These are phyloP conservation scores for Russula sp. DNA, from an alignment of 768 basidiomycete genomes.

Conservation along the genomic window DNA sequence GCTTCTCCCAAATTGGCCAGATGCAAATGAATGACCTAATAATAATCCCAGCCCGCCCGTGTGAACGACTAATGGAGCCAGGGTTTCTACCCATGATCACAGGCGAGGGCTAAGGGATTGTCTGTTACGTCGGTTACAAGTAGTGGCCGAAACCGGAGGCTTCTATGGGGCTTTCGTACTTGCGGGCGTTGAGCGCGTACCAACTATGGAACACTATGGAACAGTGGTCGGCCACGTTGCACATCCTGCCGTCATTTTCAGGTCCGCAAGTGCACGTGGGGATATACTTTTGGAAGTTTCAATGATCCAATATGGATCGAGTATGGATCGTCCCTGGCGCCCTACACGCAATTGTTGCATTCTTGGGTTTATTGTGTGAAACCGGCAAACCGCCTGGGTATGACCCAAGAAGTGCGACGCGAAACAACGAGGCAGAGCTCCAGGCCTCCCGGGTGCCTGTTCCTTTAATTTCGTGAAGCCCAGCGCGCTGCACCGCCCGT, in stretches of 20 bases:
- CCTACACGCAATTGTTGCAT: not conserved
- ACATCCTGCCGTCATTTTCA: not conserved
- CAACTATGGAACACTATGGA: not conserved
- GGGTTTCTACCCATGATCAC: not conserved
- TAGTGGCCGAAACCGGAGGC: constrained; percentile 11
- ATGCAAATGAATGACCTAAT: not conserved
- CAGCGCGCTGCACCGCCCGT: no score
- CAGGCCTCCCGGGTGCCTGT: no score
- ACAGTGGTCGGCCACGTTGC: not conserved
- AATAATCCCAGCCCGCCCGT: not conserved
- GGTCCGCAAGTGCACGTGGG: not conserved
- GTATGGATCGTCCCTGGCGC: no score
- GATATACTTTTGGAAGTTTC: not conserved
- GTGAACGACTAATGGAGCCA: not conserved
- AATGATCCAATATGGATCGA: not conserved
- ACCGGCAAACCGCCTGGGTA: no score
- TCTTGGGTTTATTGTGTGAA: not conserved
- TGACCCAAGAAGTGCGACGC: no score
- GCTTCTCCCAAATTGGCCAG: not conserved
- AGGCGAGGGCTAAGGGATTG: not conserved
- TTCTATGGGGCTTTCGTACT: constrained; percentile 16
- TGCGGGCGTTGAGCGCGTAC: constrained; percentile 10
- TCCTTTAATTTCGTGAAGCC: no score
- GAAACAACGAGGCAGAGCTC: no score
- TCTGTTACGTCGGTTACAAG: not conserved